A percentile compares a stretch with the other conserved stretches of the same genome.
Evolutionary conservation across 768 basidiomycete genomes (phyloP).

Genomic region (Lactarius sanguifluus): DNA sequence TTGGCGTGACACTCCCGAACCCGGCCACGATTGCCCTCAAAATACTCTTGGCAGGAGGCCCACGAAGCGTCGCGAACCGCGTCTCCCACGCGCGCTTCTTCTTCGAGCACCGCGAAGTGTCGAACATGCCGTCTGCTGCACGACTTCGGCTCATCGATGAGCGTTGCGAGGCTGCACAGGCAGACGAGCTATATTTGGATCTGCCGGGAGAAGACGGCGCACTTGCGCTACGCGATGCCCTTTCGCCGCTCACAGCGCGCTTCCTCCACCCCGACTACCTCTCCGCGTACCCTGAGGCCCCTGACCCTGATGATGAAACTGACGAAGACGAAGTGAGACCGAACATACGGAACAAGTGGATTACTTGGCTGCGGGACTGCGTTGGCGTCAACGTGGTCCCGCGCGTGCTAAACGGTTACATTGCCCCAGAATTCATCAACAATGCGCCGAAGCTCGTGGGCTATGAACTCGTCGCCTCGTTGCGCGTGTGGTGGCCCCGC

Average conservation of each 20-base stretch:
- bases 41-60: slow-evolving; percentile 15
- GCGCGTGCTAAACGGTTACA: slow-evolving; percentile 19
- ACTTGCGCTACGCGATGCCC: slow-evolving; percentile 16
- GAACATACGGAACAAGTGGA: slow-evolving; percentile 22
- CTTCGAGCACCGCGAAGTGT: slow-evolving; percentile 22
- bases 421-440: slow-evolving; percentile 23
- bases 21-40: slow-evolving; percentile 19
- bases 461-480: slow-evolving; percentile 9
- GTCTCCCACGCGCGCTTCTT: slow-evolving; percentile 25
- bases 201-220: slow-evolving; percentile 5
- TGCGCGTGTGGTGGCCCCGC: slow-evolving; percentile 24
- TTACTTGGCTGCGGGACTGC: slow-evolving; percentile 24
- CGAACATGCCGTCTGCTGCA: slow-evolving; percentile 12
- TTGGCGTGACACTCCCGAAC: slow-evolving; percentile 20
- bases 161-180: not conserved
- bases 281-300: slow-evolving; percentile 10
- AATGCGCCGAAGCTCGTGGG: not conserved
- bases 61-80: slow-evolving; percentile 4
- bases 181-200: slow-evolving; percentile 23
- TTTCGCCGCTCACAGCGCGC: slow-evolving; percentile 15
- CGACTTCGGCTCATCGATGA: slow-evolving; percentile 23
- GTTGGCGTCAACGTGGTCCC: slow-evolving; percentile 27
- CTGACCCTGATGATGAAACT: not conserved
- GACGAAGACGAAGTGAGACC: not conserved
- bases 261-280: slow-evolving; percentile 24